Evolutionary conservation across 495 filamentous ascomycete genomes (phyloP), one percentile per base, ranked within the genome.

Genomic region (Pyrenopolyporus hunteri): DNA sequence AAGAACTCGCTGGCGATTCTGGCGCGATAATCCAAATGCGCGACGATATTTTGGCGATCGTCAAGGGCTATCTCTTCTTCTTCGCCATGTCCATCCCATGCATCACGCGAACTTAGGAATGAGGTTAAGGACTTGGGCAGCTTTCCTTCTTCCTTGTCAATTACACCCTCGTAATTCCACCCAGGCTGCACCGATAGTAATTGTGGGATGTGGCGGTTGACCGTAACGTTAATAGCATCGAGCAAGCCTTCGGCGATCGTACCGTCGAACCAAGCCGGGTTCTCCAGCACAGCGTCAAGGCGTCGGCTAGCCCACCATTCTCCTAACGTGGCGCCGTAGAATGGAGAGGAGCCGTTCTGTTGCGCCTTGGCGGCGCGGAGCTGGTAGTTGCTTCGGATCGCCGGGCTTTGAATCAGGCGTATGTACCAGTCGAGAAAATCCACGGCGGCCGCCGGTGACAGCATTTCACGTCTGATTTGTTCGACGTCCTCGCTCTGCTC

Each of bases 191-290:
- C 19, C 9, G 6, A 6, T 6, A 55, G 39, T 1, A 57, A 7
- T 6, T 39, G 31, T 11, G 42, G 53, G 10, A 57, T 4, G 14
- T 40, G 31, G 6, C 22, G 7, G 10, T 40, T 10, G 20, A 57
- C 43, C 0, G 43, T 39, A 3, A 8, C 11, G 9, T 47, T 39
- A 16, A 47, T 19, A 39, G 43, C 16, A 2, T 31, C 20, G 14
- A 39, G 2, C 23, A 57, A 6, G 7, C 43, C 53, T 2, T 37
- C 43, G 5, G 25, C 32, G 4, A 57, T 10, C 2, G 42, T 48
- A 13, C 53, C 53, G 33, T 57, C 53, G 13, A 57, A 47, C 53
- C 53, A 57, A 13, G 8, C 4, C n/a, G 16, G n/a, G 6, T 29
- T 14, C 2, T 37, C 14, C 11, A 31, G 40, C 0, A 14, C 22